A percentile compares a stretch with the other conserved stretches of the same genome.
Conservation (phyloP, 2,329 filamentous ascomycete species). For the Xenosphaeropsis pyriputrescens region DNA sequence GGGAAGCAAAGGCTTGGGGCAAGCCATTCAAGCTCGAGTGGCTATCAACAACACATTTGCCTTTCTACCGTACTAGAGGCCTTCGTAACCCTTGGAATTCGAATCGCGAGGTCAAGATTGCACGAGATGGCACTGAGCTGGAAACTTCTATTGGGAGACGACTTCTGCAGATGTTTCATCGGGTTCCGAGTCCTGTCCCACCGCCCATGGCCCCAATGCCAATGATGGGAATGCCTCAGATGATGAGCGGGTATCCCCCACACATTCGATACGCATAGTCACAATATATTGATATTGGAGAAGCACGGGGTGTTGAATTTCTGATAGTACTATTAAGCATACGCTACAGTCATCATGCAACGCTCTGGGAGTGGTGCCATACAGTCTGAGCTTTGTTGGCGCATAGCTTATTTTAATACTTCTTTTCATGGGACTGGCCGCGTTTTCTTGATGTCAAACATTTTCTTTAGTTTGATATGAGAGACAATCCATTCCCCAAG, state of each 20-base stretch:
- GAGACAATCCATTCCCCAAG: not conserved
- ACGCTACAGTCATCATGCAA: not conserved
- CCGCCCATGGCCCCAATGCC: conserved; percentile 6
- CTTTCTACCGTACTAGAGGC: conserved; percentile 79
- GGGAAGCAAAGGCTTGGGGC: conserved; percentile 56
- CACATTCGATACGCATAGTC: conserved; percentile 6
- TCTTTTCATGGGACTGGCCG: no score
- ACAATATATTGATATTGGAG: not conserved
- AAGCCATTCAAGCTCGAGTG: conserved; percentile 87
- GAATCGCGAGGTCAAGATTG: conserved; percentile 91
- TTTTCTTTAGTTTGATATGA: no score
- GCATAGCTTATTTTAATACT: no score
- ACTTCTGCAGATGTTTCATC: conserved; percentile 67
- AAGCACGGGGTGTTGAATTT: no score
- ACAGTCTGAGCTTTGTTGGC: no score
- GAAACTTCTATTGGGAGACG: conserved; percentile 69
- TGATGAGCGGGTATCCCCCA: conserved; percentile 4
- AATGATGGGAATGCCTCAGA: conserved; percentile 6
- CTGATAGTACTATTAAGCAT: not conserved
- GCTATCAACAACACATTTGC: conserved; percentile 69
- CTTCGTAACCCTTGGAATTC: conserved; percentile 90
- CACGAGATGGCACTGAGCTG: conserved; percentile 83
- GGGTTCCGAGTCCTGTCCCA: conserved; percentile 17
- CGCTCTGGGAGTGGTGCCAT: no score
- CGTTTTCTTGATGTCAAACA: no score